Evolutionary conservation across 129 eudicot species (phyloP).

Genomic region (Silybum marianum): DNA sequence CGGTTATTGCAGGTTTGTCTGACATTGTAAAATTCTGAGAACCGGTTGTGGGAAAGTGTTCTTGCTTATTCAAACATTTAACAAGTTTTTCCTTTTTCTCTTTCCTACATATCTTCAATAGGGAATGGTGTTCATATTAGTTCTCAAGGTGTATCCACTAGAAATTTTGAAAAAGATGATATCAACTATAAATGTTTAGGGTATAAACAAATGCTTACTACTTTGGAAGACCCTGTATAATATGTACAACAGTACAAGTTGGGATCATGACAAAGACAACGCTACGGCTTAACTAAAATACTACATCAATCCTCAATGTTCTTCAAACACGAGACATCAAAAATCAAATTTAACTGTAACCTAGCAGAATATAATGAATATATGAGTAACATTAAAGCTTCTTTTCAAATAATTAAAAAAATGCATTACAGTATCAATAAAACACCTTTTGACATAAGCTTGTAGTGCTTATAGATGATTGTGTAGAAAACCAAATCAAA

Average conservation of each 20-base stretch:
- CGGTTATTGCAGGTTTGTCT: slow-evolving; percentile 83
- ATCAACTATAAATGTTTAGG: not conserved
- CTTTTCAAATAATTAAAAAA: not conserved
- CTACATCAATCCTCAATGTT: not conserved
- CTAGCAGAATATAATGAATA: slow-evolving; percentile 11
- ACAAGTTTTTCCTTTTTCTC: slow-evolving; percentile 1
- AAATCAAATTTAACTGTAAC: not conserved
- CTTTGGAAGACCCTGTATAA: not conserved
- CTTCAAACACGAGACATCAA: not conserved
- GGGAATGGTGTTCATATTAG: slow-evolving; percentile 15
- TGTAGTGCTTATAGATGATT: not conserved
- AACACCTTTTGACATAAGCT: not conserved
- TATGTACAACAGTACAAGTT: slow-evolving; percentile 2
- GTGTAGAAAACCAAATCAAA: not conserved
- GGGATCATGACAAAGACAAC: not conserved
- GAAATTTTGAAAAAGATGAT: not conserved
- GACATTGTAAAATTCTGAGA: slow-evolving; percentile 5
- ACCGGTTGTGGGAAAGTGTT: not conserved
- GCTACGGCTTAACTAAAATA: not conserved
- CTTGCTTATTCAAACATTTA: not conserved
- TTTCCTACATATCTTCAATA: not conserved
- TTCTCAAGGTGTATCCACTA: slow-evolving; percentile 12
- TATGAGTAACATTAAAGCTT: not conserved
- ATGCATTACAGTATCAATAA: not conserved
- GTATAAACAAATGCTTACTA: not conserved